Evolutionary conservation across 257 asterid genomes (phyloP).

Genomic region (Mitragyna speciosa): DNA sequence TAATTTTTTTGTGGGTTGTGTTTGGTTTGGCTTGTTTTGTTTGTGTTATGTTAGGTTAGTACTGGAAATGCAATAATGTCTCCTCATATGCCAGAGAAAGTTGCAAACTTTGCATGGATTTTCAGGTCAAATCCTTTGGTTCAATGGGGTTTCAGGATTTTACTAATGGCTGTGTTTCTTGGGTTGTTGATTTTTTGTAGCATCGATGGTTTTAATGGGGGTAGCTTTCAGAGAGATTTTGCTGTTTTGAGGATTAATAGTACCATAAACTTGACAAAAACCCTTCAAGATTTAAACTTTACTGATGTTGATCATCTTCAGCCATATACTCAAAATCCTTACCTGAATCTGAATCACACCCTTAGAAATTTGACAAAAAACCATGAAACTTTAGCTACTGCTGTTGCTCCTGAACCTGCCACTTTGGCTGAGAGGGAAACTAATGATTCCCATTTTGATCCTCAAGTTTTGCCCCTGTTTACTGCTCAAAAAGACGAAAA

Average conservation of each 20-base stretch:
- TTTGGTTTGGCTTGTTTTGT: background rate
- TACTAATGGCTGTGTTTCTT: slow-evolving; percentile 47
- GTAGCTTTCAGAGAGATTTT: slow-evolving; percentile 37
- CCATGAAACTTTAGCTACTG: slow-evolving; percentile 24
- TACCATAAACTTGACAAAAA: slow-evolving; percentile 14
- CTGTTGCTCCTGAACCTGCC: slow-evolving; percentile 20
- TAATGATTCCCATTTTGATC: slow-evolving; percentile 27
- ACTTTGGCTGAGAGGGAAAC: slow-evolving; percentile 21
- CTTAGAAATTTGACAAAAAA: slow-evolving; percentile 27
- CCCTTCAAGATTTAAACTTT: slow-evolving; percentile 38
- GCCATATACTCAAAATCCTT: slow-evolving; percentile 18
- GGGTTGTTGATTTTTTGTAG: slow-evolving; percentile 57
- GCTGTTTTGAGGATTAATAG: slow-evolving; percentile 35
- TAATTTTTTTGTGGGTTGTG: slow-evolving; percentile 14
- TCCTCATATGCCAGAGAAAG: slow-evolving; percentile 57
- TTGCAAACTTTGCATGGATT: slow-evolving; percentile 42
- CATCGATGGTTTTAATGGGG: slow-evolving; percentile 40
- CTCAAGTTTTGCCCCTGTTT: slow-evolving; percentile 27
- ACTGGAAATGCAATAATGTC: slow-evolving; percentile 12
- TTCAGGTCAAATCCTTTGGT: slow-evolving; percentile 51
- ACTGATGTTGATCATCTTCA: slow-evolving; percentile 25
- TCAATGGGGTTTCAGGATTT: slow-evolving; percentile 60
- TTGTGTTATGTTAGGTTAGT: slow-evolving; percentile 10
- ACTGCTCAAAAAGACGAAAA: slow-evolving; percentile 4
- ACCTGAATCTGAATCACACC: slow-evolving; percentile 31